These are phyloP conservation scores for Epichloe glyceriae DNA, from an alignment of 2,329 filamentous ascomycete genomes.

Conservation along the genomic window DNA sequence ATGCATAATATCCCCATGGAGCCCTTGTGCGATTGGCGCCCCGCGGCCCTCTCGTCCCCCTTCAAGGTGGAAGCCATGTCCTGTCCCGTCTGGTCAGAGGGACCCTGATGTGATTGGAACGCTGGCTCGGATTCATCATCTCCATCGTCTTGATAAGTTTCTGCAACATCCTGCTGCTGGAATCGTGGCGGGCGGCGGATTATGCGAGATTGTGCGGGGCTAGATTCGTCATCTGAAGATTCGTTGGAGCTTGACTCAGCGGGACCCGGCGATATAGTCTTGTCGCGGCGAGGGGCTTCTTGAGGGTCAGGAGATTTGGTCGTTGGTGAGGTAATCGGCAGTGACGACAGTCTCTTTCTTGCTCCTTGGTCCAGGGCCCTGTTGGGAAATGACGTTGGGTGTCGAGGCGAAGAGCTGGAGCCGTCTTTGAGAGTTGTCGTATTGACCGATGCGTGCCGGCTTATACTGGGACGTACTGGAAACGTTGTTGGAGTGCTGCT, in stretches of 20 bases:
- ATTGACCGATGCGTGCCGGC: constrained; percentile 35
- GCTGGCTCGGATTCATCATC: constrained; percentile 45
- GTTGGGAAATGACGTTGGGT: constrained; percentile 9
- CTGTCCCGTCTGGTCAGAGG: constrained; percentile 23
- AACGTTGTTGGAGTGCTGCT: constrained; percentile 30
- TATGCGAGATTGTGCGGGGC: constrained; percentile 44
- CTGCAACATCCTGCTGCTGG: constrained; percentile 23
- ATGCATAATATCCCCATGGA: constrained; percentile 23
- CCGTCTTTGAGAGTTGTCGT: constrained; percentile 27
- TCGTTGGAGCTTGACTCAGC: constrained; percentile 24
- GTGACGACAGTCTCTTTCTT: constrained; percentile 30
- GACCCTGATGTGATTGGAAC: constrained; percentile 35
- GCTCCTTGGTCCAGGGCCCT: constrained; percentile 16
- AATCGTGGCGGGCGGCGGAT: constrained; percentile 46
- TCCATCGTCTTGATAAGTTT: constrained; percentile 34
- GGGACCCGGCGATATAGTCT: constrained; percentile 21
- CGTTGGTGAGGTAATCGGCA: constrained; percentile 24
- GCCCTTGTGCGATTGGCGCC: constrained; percentile 16
- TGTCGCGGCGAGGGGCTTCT: constrained; percentile 10
- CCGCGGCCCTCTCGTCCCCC: constrained; percentile 26
- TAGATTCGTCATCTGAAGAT: constrained; percentile 36
- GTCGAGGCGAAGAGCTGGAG: constrained; percentile 16
- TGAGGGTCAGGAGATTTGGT: constrained; percentile 13
- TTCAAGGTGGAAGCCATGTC: constrained; percentile 41
- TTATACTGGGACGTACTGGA: constrained; percentile 30